Evolutionary conservation across 2,329 filamentous ascomycete genomes (phyloP).

Genomic region (Xylaria sp.): DNA sequence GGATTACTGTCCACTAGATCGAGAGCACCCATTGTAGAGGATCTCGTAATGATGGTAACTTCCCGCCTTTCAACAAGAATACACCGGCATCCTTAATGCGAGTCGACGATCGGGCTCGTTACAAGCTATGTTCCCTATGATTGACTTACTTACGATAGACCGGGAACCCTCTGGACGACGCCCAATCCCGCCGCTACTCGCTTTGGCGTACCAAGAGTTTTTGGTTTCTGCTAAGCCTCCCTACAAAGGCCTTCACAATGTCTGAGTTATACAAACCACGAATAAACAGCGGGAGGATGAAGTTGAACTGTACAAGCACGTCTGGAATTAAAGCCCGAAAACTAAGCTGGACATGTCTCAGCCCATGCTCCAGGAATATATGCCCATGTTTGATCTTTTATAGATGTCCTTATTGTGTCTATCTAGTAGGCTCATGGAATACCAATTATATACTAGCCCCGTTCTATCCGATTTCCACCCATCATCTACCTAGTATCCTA

Average conservation of each 20-base stretch:
- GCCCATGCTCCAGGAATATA: too few species aligned
- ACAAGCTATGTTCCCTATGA: not conserved
- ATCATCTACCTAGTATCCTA: constrained; percentile 7
- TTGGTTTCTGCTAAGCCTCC: not conserved
- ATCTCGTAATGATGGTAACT: not conserved
- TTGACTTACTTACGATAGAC: not conserved
- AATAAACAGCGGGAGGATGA: not conserved
- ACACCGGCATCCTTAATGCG: not conserved
- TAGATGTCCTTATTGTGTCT: too few species aligned
- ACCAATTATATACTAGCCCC: too few species aligned
- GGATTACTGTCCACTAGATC: not conserved
- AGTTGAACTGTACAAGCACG: not conserved
- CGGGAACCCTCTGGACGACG: not conserved
- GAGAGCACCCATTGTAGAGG: not conserved
- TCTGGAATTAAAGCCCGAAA: not conserved
- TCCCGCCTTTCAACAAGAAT: not conserved
- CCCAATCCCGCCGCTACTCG: not conserved
- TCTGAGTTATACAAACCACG: not conserved
- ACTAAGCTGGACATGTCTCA: not conserved
- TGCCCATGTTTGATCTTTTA: too few species aligned
- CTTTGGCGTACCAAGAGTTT: not conserved
- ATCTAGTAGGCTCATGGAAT: too few species aligned
- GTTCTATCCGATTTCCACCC: not conserved
- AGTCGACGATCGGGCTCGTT: not conserved
- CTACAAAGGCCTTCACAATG: too few species aligned